Conservation (phyloP, 768 basidiomycete genomes). For the Crucibulum laeve region DNA sequence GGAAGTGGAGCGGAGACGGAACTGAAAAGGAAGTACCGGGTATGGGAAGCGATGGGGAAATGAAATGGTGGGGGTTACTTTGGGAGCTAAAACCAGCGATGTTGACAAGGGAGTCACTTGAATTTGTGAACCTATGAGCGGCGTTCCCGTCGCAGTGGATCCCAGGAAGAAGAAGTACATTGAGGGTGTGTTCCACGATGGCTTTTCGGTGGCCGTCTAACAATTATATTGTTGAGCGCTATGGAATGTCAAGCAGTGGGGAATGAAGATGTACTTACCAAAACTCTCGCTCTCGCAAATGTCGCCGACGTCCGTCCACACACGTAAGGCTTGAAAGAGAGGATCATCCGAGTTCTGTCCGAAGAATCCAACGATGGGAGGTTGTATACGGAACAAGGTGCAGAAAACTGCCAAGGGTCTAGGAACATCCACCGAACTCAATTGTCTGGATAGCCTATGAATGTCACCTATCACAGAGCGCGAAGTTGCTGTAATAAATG, state of each 20-base stretch:
- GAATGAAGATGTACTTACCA: slow-evolving; percentile 33
- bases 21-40: slow-evolving; percentile 55
- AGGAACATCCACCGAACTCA: slow-evolving; percentile 65
- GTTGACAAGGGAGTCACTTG: slow-evolving; percentile 36
- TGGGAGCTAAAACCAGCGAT: slow-evolving; percentile 23
- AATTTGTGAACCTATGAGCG: slow-evolving; percentile 22
- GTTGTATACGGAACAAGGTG: slow-evolving; percentile 45
- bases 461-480: slow-evolving; percentile 71
- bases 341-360: slow-evolving; percentile 25
- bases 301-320: slow-evolving; percentile 75
- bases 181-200: slow-evolving; percentile 77
- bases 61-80: slow-evolving; percentile 21
- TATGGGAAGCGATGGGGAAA: slow-evolving; percentile 47
- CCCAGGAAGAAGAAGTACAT: slow-evolving; percentile 72
- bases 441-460: slow-evolving; percentile 53
- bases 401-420: slow-evolving; percentile 57
- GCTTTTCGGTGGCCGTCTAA: slow-evolving; percentile 70
- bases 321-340: slow-evolving; percentile 60
- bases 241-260: too few species aligned
- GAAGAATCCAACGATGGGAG: slow-evolving; percentile 20
- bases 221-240: too few species aligned
- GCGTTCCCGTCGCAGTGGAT: slow-evolving; percentile 47
- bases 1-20: slow-evolving; percentile 71
- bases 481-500: slow-evolving; percentile 70
- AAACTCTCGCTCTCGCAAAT: slow-evolving; percentile 78